phyloP scores from a whole-genome alignment of 148 eudicot species.

The Heliamphora exappendiculata region DNA sequence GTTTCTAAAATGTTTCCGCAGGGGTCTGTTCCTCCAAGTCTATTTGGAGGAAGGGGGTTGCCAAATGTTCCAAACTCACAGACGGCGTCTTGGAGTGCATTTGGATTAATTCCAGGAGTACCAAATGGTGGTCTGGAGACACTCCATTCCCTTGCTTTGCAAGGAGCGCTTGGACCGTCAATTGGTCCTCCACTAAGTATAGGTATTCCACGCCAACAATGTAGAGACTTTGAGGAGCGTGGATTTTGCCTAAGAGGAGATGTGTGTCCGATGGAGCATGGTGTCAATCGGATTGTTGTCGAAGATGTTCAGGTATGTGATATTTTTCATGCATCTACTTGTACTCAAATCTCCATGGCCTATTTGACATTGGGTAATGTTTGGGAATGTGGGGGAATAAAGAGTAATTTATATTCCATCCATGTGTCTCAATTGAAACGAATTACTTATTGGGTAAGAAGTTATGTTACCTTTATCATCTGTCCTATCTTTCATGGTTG shows the following conservation, averaged over 20 bases:
- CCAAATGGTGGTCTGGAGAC: constrained; percentile 71
- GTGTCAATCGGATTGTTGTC: constrained; percentile 82
- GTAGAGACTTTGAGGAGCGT: constrained; percentile 97
- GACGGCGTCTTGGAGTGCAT: constrained; percentile 61
- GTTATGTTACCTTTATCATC: background rate
- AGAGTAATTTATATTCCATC: background rate
- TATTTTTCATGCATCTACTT: background rate
- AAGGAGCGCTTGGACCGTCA: constrained; percentile 54
- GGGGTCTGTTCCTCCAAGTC: constrained; percentile 30
- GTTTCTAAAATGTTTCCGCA: constrained; percentile 52
- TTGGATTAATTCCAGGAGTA: constrained; percentile 66
- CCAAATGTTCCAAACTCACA: constrained; percentile 52
- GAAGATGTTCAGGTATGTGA: constrained; percentile 91
- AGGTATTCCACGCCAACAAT: constrained; percentile 67
- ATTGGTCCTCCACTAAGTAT: constrained; percentile 47
- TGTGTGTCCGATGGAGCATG: constrained; percentile 99
- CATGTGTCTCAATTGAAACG: background rate
- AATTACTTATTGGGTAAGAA: background rate
- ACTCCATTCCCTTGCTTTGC: constrained; percentile 69
- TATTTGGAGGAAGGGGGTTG: constrained; percentile 66
- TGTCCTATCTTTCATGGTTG: background rate
- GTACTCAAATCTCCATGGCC: background rate
- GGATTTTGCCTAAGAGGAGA: constrained; percentile 97
- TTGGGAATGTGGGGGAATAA: background rate
- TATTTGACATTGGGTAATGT: background rate